A percentile compares a stretch with the other conserved stretches of the same genome.
Conservation (phyloP, 345 rosid species). For the Syzygium grande region DNA sequence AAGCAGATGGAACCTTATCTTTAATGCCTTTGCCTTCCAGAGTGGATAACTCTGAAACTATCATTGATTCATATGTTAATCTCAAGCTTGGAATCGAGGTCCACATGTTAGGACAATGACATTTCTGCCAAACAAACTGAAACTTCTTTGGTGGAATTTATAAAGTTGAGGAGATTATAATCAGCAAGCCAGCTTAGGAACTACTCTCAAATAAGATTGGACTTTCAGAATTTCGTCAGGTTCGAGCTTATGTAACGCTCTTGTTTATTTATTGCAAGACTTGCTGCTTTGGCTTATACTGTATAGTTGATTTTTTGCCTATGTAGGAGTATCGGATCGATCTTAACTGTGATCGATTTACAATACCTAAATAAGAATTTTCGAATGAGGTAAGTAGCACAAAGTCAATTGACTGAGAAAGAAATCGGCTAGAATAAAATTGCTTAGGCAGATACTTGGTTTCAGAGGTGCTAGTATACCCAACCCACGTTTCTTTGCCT, state of each 20-base stretch:
- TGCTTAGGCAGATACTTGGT: background rate
- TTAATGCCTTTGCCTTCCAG: background rate
- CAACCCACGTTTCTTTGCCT: background rate
- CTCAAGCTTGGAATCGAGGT: background rate
- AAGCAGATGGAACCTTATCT: background rate
- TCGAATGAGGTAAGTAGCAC: background rate
- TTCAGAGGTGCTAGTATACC: background rate
- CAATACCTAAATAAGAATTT: background rate
- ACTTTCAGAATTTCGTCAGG: background rate
- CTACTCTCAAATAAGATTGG: background rate
- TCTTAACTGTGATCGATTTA: background rate
- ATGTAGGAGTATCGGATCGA: background rate
- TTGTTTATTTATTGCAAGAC: background rate
- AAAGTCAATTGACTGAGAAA: background rate
- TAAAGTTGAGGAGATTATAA: background rate
- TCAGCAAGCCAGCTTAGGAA: background rate
- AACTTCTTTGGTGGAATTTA: background rate
- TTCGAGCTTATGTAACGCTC: background rate
- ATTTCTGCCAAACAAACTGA: background rate
- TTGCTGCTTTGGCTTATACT: background rate
- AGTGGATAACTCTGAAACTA: background rate
- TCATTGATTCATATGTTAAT: background rate
- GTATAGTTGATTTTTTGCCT: background rate
- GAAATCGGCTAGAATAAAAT: background rate
- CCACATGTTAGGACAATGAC: background rate